These are phyloP conservation scores for Xylaria sp. DNA, from an alignment of 2,329 filamentous ascomycete species.

Conservation along the genomic window DNA sequence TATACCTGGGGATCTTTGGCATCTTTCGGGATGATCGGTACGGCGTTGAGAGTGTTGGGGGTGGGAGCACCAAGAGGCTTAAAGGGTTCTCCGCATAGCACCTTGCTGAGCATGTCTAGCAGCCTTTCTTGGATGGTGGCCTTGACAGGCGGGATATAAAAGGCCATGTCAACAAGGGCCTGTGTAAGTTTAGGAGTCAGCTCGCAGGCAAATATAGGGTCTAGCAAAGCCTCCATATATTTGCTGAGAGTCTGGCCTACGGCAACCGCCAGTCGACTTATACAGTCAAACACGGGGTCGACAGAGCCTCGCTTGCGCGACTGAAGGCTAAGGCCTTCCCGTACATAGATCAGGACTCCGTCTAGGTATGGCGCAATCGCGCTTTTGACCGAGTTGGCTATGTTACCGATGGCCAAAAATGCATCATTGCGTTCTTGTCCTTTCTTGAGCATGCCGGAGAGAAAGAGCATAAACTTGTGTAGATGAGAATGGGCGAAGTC, in stretches of 20 bases:
- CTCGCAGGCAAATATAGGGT: conserved; percentile 97
- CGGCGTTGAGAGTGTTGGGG: conserved; percentile 79
- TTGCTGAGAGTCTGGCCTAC: conserved; percentile 97
- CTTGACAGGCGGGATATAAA: conserved; percentile 96
- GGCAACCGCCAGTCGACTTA: conserved; percentile 93
- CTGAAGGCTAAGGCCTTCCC: conserved; percentile 87
- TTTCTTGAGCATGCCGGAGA: conserved; percentile 92
- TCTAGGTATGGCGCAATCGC: conserved; percentile 96
- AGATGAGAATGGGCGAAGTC: conserved; percentile 90
- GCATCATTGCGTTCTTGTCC: conserved; percentile 94
- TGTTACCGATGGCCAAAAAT: conserved; percentile 94
- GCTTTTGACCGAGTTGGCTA: conserved; percentile 95
- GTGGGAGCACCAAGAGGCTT: conserved; percentile 91
- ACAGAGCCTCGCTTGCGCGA: conserved; percentile 73
- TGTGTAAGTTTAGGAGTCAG: conserved; percentile 93
- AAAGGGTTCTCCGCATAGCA: conserved; percentile 92
- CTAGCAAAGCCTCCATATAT: conserved; percentile 94
- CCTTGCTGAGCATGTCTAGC: conserved; percentile 92
- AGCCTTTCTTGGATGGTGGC: conserved; percentile 92
- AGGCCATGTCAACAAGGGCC: conserved; percentile 97
- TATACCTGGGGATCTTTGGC: conserved; percentile 85
- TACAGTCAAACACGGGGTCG: conserved; percentile 93
- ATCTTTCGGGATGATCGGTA: conserved; percentile 87
- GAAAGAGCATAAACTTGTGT: conserved; percentile 96
- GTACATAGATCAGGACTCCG: conserved; percentile 90